A percentile compares a stretch with the other conserved stretches of the same genome.
Conservation (phyloP, 805 yeast species). For the Monosporozyma siamensis region DNA sequence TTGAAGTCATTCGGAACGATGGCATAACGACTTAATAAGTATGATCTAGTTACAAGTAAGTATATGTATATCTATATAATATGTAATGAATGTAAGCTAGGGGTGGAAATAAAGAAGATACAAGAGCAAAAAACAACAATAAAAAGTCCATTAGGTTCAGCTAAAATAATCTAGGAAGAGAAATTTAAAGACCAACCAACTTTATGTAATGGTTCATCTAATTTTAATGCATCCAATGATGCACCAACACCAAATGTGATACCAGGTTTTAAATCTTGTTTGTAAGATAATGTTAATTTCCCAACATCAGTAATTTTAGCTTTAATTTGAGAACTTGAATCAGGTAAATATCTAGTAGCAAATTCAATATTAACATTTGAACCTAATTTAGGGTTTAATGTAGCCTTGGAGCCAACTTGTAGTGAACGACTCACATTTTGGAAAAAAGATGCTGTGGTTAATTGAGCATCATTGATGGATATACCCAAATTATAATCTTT, state of each 20-base stretch:
- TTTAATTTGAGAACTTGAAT: slow-evolving; percentile 81
- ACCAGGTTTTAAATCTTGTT: slow-evolving; percentile 92
- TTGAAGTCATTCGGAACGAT: too few species aligned
- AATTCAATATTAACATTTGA: slow-evolving; percentile 86
- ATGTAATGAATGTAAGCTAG: neutral
- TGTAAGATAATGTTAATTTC: slow-evolving; percentile 85
- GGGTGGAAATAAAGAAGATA: too few species aligned
- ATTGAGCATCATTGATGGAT: slow-evolving; percentile 76
- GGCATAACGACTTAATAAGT: too few species aligned
- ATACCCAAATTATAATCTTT: slow-evolving; percentile 65
- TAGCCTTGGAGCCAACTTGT: slow-evolving; percentile 97
- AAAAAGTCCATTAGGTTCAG: neutral
- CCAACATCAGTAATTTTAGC: slow-evolving; percentile 97
- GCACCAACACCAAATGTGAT: slow-evolving; percentile 96
- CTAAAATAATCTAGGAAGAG: slow-evolving; percentile 55
- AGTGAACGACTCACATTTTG: slow-evolving; percentile 86
- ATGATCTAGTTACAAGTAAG: neutral
- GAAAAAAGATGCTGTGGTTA: slow-evolving; percentile 92
- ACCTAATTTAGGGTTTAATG: slow-evolving; percentile 72
- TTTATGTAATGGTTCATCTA: slow-evolving; percentile 96
- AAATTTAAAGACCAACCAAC: slow-evolving; percentile 91
- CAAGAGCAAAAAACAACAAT: neutral
- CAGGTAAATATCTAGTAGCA: slow-evolving; percentile 90
- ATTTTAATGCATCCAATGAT: slow-evolving; percentile 89
- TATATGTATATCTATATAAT: neutral